Base-by-base conservation (phyloP, 768 basidiomycete species). In the Galerina sulciceps region DNA sequence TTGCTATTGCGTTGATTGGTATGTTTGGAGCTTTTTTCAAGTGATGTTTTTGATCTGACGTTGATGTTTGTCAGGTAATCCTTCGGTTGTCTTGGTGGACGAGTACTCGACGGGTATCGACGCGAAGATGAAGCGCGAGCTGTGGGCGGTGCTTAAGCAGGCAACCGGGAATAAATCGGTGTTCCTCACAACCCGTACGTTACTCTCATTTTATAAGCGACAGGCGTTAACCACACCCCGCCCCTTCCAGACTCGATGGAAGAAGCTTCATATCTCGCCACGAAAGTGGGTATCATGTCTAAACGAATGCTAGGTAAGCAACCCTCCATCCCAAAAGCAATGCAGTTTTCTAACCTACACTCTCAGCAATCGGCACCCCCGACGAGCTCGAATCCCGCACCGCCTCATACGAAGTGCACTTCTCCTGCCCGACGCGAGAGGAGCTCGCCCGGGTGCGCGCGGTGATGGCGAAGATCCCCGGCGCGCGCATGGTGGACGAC, bases 91-190 rank as follows among this genome's bases (percentile, higher is more conserved):
- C 2, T 80, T 93, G 23, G 90, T 93, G 43, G 91, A 93, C 56
- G 90, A 93, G 66, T 93, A 90, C 69, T 91, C 89, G 4, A 91
- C 90, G 1, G 91, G 91, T 3, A 85, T 93, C 43, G 91, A 92
- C 68, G 87, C 90, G 4, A 90, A 85, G 70, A 91, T 87, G 79
- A 93, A 92, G 72, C 77, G 91, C 35, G 89, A 92, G 31, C 89
- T 93, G 83, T 93, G 91, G 91, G 73, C 74, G n/a, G 90, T 88
- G 0, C 75, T 93, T 53, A 77, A 85, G 63, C 81, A 80, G 26
- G 85, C 89, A 1, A 81, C 86, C 0, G 73, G 77, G 0, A 87
- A 86, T 15, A 91, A 91, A 66, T 86, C 87, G 2, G 82, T 90
- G 5, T 77, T 90, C 36, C 84, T 91, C 48, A 90, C 88, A 1